Base-by-base conservation (phyloP, 2,329 filamentous ascomycete genomes). In the Lojkania enalia region DNA sequence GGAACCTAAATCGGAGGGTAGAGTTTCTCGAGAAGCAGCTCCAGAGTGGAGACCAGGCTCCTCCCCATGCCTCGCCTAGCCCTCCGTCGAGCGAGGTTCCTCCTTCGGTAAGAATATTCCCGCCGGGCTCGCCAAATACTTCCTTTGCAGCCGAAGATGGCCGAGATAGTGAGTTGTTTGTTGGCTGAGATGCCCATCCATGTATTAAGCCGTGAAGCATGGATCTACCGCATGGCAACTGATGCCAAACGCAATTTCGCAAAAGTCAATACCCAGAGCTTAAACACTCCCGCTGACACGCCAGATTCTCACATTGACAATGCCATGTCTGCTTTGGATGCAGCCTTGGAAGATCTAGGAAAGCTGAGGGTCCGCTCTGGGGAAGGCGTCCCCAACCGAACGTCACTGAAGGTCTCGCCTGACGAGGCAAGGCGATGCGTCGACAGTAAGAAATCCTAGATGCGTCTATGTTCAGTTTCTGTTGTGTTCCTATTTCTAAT, bases 221-320 rank as follows among this genome's bases (percentile, higher is more conserved):
- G 61, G 62, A 58, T 66, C 7, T 64, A 59, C 42, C 61, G 50
- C 6, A 48, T 64, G 44, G 62, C 61, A 7, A 61, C 42, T 7
- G 55, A 63, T 31, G 51, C 58, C 2, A 54, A 48, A 23, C 53
- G 47, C 11, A 58, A 51, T 31, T 63, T 66, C 18, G 56, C 63
- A 29, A 44, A 37, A 36, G 40, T 36, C 30, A 48, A 50, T 20
- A 45, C 29, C 18, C 27, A 46, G 15, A 40, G 32, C 16, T 53
- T 58, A 21, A 39, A 48, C 3, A 54, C 60, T 2, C 58, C 60
- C 18, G 48, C 52, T 16, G 42, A 37, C 33, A 59, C 60, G 6
- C 55, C 61, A 27, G 51, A 41, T 48, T 14, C 52, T 39, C 42
- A 18, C 15, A 54, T 64, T n/a, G 56, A 63, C 33, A 52, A 46